phyloP scores from a whole-genome alignment of 2,329 filamentous ascomycete genomes.

The Colletotrichum sp. region DNA sequence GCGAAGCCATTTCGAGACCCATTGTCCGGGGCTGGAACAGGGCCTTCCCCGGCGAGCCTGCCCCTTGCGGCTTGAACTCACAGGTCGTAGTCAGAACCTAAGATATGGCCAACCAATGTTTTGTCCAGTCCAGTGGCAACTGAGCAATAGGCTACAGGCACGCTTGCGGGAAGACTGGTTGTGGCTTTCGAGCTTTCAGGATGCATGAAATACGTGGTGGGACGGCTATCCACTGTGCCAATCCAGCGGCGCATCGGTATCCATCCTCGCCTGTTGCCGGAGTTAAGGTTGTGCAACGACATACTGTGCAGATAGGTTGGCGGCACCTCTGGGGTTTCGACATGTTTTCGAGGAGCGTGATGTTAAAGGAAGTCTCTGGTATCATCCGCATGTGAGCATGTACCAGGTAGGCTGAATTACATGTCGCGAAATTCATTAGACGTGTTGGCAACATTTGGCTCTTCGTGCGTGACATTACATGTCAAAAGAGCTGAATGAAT shows the following conservation, averaged over 20 bases:
- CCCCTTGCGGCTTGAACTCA: neutral
- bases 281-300: neutral
- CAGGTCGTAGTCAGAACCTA: neutral
- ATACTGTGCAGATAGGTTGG: neutral
- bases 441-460: neutral
- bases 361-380: neutral
- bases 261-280: neutral
- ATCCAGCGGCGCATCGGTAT: neutral
- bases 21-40: constrained; percentile 6
- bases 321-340: neutral
- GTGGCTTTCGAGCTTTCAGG: neutral
- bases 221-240: neutral
- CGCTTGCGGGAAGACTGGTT: neutral
- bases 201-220: neutral
- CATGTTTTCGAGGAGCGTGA: neutral
- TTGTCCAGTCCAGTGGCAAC: neutral
- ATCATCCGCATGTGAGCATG: neutral
- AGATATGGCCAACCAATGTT: neutral
- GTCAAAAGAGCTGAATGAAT: neutral
- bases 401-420: neutral
- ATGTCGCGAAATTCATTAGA: neutral
- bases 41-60: neutral
- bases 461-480: neutral
- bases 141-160: neutral
- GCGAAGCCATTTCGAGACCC: neutral